These are phyloP conservation scores for Microdochium paspali DNA, from an alignment of 2,329 filamentous ascomycete genomes.

Conservation along the genomic window DNA sequence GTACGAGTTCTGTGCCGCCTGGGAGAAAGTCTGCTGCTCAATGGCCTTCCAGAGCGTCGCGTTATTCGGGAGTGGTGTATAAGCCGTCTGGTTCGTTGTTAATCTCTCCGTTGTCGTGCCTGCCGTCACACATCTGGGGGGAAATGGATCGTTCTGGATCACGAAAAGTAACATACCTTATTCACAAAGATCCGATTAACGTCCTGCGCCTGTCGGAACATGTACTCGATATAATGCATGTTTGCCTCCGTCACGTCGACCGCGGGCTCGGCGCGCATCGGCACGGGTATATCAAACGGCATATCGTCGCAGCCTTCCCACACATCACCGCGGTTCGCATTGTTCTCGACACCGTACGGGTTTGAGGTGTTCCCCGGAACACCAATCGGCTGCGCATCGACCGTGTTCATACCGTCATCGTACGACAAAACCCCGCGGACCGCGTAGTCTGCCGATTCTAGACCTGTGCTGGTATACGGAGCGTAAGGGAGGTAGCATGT, in stretches of 20 bases:
- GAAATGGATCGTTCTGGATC: not conserved
- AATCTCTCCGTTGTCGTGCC: too few species aligned
- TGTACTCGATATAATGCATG: conserved; percentile 22
- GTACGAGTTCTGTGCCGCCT: conserved; percentile 17
- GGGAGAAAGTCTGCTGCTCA: conserved; percentile 15
- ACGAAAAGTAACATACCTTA: conserved; percentile 13
- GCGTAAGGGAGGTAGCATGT: conserved; percentile 24
- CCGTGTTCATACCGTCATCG: conserved; percentile 9
- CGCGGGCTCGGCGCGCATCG: conserved; percentile 17
- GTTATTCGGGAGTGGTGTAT: conserved; percentile 18
- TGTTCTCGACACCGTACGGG: conserved; percentile 19
- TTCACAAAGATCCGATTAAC: conserved; percentile 26
- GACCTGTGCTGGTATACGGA: conserved; percentile 18
- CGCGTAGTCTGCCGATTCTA: conserved; percentile 15
- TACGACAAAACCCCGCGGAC: conserved; percentile 21
- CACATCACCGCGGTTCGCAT: conserved; percentile 14
- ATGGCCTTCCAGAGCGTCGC: conserved; percentile 23
- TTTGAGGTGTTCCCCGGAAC: conserved; percentile 16
- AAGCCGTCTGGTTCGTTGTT: conserved; percentile 25
- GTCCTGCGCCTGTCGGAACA: conserved; percentile 23
- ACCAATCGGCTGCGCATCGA: conserved; percentile 9
- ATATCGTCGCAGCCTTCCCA: conserved; percentile 25
- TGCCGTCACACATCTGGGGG: not conserved
- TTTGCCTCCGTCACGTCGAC: conserved; percentile 19
- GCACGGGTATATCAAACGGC: conserved; percentile 22